Conservation (phyloP, 2,329 filamentous ascomycete genomes). For the Colletotrichum sublineola region DNA sequence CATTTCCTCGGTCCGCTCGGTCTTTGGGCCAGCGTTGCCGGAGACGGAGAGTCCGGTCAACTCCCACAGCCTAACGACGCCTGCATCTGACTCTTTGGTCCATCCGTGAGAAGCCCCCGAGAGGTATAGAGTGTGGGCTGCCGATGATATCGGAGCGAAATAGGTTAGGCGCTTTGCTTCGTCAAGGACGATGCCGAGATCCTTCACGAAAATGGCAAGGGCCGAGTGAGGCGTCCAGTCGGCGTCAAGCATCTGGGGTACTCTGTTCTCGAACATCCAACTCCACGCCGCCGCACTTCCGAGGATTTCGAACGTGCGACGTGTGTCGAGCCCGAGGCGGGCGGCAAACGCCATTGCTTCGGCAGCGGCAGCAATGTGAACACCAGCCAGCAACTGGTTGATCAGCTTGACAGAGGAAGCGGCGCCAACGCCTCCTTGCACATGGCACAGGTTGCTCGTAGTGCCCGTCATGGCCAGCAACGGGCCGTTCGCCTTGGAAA, state of each 20-base stretch:
- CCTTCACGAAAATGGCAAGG: slow-evolving; percentile 53
- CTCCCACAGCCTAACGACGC: slow-evolving; percentile 57
- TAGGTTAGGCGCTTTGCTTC: slow-evolving; percentile 50
- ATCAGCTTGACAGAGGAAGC: slow-evolving; percentile 71
- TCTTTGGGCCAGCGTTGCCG: slow-evolving; percentile 33
- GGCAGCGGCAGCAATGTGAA: slow-evolving; percentile 67
- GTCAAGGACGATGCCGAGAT: slow-evolving; percentile 51
- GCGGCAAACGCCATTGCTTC: slow-evolving; percentile 70
- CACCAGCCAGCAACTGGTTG: slow-evolving; percentile 69
- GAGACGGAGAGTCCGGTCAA: slow-evolving; percentile 44
- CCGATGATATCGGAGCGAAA: slow-evolving; percentile 48
- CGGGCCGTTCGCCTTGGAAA: slow-evolving; percentile 46
- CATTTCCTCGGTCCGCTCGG: not conserved
- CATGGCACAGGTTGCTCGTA: slow-evolving; percentile 56
- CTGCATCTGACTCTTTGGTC: slow-evolving; percentile 52
- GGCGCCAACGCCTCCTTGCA: slow-evolving; percentile 64
- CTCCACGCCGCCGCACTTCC: slow-evolving; percentile 54
- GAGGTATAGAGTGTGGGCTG: slow-evolving; percentile 51
- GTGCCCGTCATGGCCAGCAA: slow-evolving; percentile 51
- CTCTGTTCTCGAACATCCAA: slow-evolving; percentile 54
- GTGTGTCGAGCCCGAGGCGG: slow-evolving; percentile 64
- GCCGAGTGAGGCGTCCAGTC: slow-evolving; percentile 54
- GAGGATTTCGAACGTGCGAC: slow-evolving; percentile 62
- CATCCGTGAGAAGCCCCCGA: slow-evolving; percentile 50
- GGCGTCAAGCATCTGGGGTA: slow-evolving; percentile 52